A percentile compares a stretch with the other conserved stretches of the same genome.
These are phyloP conservation scores for Podospora bellae-mahoneyi DNA, from an alignment of 495 filamentous ascomycete genomes.

Conservation along the genomic window DNA sequence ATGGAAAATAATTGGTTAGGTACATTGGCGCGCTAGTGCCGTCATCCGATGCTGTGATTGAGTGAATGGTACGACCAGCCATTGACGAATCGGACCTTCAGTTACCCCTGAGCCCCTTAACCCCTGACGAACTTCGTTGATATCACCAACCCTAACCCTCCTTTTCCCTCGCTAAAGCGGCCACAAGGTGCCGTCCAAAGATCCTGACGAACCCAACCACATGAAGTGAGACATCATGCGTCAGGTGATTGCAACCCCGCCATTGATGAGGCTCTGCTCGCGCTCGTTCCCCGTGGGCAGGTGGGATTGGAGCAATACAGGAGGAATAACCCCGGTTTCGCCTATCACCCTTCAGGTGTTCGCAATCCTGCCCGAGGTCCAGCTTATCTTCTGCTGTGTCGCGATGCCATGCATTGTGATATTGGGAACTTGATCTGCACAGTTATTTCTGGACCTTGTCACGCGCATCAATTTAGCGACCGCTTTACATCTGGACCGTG, in stretches of 20 bases:
- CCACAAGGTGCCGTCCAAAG: neutral
- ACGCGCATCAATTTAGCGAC: neutral
- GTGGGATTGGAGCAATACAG: neutral
- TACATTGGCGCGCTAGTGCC: neutral
- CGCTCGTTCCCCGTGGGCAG: neutral
- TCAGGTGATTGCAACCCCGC: neutral
- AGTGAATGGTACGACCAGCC: neutral
- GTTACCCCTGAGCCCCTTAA: neutral
- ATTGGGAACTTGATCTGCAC: neutral
- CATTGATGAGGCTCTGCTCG: neutral
- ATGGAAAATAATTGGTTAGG: too few relatives aligned
- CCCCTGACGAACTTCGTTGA: neutral
- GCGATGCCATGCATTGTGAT: neutral
- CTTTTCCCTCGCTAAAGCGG: neutral
- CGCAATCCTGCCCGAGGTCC: neutral
- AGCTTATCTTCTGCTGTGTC: neutral
- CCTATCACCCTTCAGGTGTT: neutral
- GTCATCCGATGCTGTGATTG: neutral
- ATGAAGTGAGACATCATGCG: neutral
- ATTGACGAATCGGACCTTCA: neutral
- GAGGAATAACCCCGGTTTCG: neutral
- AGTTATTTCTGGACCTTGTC: neutral
- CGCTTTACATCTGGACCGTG: neutral
- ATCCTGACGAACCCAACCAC: neutral
- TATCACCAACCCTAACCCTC: neutral